A percentile compares a stretch with the other conserved stretches of the same genome.
Conservation (phyloP, 177 flowering plant species). For the Vitis hybrid region DNA sequence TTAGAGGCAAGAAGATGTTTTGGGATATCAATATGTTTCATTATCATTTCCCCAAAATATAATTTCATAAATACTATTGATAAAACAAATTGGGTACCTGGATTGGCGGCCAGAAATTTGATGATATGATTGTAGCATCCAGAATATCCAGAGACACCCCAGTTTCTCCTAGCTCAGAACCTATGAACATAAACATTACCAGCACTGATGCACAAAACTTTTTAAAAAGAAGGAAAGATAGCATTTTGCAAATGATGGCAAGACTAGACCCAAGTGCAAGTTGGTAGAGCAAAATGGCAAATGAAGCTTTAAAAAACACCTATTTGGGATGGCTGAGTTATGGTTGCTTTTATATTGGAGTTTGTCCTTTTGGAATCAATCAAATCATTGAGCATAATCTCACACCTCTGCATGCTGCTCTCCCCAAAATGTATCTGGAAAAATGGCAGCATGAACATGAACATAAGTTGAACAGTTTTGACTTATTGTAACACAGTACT, state of each 20-base stretch:
- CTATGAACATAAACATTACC: slow-evolving; percentile 20
- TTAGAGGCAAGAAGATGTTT: not conserved
- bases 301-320: slow-evolving; percentile 27
- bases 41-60: not conserved
- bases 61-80: not conserved
- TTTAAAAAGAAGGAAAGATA: not conserved
- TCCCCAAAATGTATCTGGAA: slow-evolving; percentile 97
- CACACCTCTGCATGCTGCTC: slow-evolving; percentile 95
- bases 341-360: slow-evolving; percentile 77
- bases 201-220: no score
- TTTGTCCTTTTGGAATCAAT: slow-evolving; percentile 93
- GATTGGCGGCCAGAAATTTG: slow-evolving; percentile 98
- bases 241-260: not conserved
- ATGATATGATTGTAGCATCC: slow-evolving; percentile 87
- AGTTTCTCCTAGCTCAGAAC: slow-evolving; percentile 32
- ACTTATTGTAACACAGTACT: not conserved
- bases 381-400: slow-evolving; percentile 97
- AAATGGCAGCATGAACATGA: slow-evolving; percentile 12
- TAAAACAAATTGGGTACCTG: slow-evolving; percentile 48
- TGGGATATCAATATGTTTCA: not conserved
- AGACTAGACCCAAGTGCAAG: not conserved
- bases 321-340: slow-evolving; percentile 44
- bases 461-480: slow-evolving; percentile 6
- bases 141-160: slow-evolving; percentile 61
- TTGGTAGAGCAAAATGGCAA: not conserved